Evolutionary conservation across 2,329 filamentous ascomycete species (phyloP), one percentile per base, ranked within the genome.

Genomic region (Paraconiothyrium brasiliense): DNA sequence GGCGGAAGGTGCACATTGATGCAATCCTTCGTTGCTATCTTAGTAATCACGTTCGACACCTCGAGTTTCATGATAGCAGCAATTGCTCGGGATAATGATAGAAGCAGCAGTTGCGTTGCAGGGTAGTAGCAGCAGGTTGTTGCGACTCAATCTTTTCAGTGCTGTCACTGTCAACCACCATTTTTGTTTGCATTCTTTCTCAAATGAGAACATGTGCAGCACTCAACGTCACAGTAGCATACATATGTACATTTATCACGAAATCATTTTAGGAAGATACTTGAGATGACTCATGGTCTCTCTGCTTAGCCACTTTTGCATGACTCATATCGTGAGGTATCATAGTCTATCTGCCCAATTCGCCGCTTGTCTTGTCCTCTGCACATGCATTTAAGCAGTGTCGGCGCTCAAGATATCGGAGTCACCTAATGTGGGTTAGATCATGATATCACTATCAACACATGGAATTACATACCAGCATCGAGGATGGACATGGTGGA

Each of bases 401-500:
- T 89, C 89, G 83, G 92, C 89, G 84, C 86, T 90, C 76, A 99
- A 89, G 84, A 99, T 99, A 84, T 99, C 95, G 74, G 93, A 97
- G 89, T 98, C 83, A 82, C 76, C 73, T 76, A 52, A 22, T 7
- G 22, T 43, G 30, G 56, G 61, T 74, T 59, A 75, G 67, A 48
- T 54, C 10, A 32, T 30, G 13, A 22, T 30, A 43, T 22, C 14
- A 11, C 10, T 27, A 6, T 9, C 3, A 16, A 34, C 47, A 41
- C 3, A 43, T 48, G 35, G 14, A 10, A 7, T 22, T 55, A 74
- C 74, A 65, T 71, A 76, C 94, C 95, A 81, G 94, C 93, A 84
- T 99, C 95, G 73, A 98, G 86, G 80, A 98, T 91, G 76, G 94
- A 90, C 92, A 99, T 96, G 84, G 94, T 97, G 73, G 92, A 94